Evolutionary conservation across 1,139 yeast species (phyloP).

Genomic region (Suhomyces choctaworum): DNA sequence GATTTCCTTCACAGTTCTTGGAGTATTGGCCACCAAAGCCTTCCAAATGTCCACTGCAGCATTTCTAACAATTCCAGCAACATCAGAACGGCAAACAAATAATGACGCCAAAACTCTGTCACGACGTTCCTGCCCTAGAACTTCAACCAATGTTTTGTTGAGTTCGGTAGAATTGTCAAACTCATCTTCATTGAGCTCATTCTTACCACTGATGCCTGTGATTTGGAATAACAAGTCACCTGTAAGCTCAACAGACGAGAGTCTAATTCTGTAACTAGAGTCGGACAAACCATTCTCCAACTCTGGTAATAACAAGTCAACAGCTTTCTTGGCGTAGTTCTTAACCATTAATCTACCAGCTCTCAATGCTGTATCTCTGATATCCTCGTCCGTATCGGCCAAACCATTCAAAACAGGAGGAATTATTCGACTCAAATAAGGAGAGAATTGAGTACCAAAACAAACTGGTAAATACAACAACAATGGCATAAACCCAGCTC

Average conservation of each 20-base stretch:
- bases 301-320: conserved; percentile 91
- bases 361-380: conserved; percentile 86
- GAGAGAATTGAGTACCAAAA: conserved; percentile 89
- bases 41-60: conserved; percentile 98
- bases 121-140: conserved; percentile 85
- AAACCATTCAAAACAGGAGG: conserved; percentile 89
- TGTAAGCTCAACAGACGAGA: conserved; percentile 93
- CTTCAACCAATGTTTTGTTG: conserved; percentile 66
- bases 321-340: conserved; percentile 90
- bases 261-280: conserved; percentile 79
- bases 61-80: conserved; percentile 80
- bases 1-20: conserved; percentile 92
- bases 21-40: conserved; percentile 93
- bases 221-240: conserved; percentile 95
- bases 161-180: conserved; percentile 59
- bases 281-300: conserved; percentile 88
- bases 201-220: conserved; percentile 79
- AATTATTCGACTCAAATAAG: conserved; percentile 79
- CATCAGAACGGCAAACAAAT: conserved; percentile 92
- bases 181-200: conserved; percentile 66
- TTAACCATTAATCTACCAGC: conserved; percentile 91
- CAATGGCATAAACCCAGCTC: conserved; percentile 93
- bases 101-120: conserved; percentile 80
- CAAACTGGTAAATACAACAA: conserved; percentile 89
- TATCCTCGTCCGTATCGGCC: conserved; percentile 85